Base-by-base conservation (phyloP, 2,329 filamentous ascomycete genomes). In the Exophiala dermatitidis region DNA sequence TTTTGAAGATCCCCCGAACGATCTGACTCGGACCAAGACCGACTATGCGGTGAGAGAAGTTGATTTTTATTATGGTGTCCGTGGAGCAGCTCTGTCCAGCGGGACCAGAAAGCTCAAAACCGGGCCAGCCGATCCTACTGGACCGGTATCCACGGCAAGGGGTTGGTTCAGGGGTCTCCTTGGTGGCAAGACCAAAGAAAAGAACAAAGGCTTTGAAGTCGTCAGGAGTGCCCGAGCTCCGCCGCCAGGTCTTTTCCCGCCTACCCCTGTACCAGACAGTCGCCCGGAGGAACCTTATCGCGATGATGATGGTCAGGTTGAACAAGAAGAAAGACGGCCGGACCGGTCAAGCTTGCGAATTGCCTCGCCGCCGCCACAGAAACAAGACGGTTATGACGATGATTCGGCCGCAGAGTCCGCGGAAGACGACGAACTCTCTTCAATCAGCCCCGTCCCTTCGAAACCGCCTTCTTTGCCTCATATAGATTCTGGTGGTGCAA, bases 171-270 rank as follows among this genome's bases (percentile, higher is more conserved):
- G 88, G 62, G 80, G 78, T 48, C 67, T 95, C 4, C 80, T 95
- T 54, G 84, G 84, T 8, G 86, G 85, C 10, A 95, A 94, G 72
- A 89, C 84, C 4, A 96, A 95, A 66, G 91, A 96, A 61, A 95
- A 94, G 70, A 85, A 85, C 60, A 97, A 97, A 70, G 93, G 93
- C 0, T 98, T 98, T 62, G 93, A 97, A 68, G 93, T 98, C 3
- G 91, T 98, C 10, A 77, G 93, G 64, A 96, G 90, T 67, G 82
- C 89, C 5, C 81, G 90, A 51, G 90, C 93, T 74, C 90, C 90
- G 2, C 85, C 86, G 4, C 83, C 84, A 53, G 86, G 89, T 75
- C 79, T 77, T 58, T 66, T 71, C 72, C 73, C 65, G 41, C 65
- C 51, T 4, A 52, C 50, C 7, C 42, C 56, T 42, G 50, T 50